Percentiles rank a stretch among this genome's conserved stretches.
Conservation (phyloP, 1,284 basidiomycete genomes). For the Cutaneotrichosporon dermatis region DNA sequence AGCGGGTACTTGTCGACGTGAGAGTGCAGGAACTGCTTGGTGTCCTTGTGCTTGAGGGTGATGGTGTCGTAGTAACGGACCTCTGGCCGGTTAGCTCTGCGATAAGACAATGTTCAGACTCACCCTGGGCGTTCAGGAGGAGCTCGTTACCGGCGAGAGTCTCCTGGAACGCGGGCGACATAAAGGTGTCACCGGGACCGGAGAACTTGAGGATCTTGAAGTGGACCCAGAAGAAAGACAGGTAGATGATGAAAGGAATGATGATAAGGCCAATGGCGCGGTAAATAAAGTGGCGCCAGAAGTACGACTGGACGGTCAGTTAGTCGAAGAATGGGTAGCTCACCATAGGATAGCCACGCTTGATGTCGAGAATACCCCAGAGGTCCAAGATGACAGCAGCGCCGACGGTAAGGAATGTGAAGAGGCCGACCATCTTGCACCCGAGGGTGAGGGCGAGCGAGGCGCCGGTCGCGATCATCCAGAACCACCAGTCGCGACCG, state of each 20-base stretch:
- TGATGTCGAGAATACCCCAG: constrained; percentile 89
- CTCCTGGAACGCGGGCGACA: constrained; percentile 98
- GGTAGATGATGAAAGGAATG: constrained; percentile 82
- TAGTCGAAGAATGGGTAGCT: constrained; percentile 35
- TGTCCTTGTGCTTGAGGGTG: constrained; percentile 84
- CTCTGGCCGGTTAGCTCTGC: too few relatives aligned
- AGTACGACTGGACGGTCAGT: constrained; percentile 63
- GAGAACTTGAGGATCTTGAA: constrained; percentile 85
- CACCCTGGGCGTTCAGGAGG: constrained; percentile 78
- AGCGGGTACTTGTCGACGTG: constrained; percentile 86
- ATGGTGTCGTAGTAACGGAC: constrained; percentile 89
- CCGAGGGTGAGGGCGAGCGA: constrained; percentile 94
- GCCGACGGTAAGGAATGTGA: constrained; percentile 86
- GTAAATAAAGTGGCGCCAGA: constrained; percentile 83
- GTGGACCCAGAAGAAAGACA: constrained; percentile 95
- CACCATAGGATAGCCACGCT: constrained; percentile 72
- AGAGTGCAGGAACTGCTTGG: constrained; percentile 89
- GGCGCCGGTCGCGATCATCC: constrained; percentile 84
- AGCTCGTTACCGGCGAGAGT: constrained; percentile 89
- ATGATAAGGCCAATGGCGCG: constrained; percentile 82
- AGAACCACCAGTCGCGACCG: constrained; percentile 85
- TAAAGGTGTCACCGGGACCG: constrained; percentile 91
- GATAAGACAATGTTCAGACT: too few relatives aligned
- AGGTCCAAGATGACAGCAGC: constrained; percentile 87
- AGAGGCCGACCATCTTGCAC: constrained; percentile 95